Percentiles rank a stretch among this genome's conserved stretches.
phyloP scores from a whole-genome alignment of 1,284 basidiomycete species.

The Puccinia novopanici region DNA sequence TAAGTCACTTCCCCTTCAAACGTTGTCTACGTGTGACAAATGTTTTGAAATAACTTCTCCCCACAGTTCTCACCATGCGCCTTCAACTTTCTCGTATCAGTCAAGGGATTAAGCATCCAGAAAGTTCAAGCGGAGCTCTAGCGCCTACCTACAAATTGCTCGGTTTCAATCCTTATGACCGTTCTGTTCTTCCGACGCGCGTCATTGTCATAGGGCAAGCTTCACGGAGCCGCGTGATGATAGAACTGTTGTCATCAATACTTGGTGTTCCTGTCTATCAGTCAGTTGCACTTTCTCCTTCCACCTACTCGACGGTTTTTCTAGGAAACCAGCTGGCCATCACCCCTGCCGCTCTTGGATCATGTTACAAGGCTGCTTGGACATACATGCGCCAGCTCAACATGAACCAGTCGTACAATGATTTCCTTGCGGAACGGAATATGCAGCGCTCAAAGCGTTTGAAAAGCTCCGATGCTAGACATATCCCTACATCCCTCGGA shows the following conservation, averaged over 20 bases:
- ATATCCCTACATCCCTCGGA: conserved; percentile 16
- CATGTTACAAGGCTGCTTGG: conserved; percentile 47
- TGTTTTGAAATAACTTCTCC: neutral
- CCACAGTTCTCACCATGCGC: conserved; percentile 35
- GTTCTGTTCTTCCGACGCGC: conserved; percentile 35
- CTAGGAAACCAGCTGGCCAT: conserved; percentile 33
- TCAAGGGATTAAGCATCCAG: conserved; percentile 10
- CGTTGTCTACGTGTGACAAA: neutral
- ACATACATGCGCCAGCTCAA: conserved; percentile 14
- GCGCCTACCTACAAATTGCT: conserved; percentile 24
- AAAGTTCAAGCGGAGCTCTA: neutral
- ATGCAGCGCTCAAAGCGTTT: conserved; percentile 32
- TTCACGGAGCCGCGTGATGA: conserved; percentile 35
- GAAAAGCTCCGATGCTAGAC: conserved; percentile 5
- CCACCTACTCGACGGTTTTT: conserved; percentile 24
- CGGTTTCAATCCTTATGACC: conserved; percentile 44
- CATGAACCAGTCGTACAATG: conserved; percentile 15
- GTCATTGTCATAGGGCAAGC: conserved; percentile 35
- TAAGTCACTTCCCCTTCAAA: neutral
- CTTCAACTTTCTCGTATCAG: conserved; percentile 38
- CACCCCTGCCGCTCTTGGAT: conserved; percentile 26
- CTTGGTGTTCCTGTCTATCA: conserved; percentile 41
- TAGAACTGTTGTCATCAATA: conserved; percentile 40
- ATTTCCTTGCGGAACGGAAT: conserved; percentile 25
- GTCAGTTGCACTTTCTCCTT: conserved; percentile 19